phyloP scores from a whole-genome alignment of 2,329 filamentous ascomycete genomes.

The Penicillium hesseltinei region DNA sequence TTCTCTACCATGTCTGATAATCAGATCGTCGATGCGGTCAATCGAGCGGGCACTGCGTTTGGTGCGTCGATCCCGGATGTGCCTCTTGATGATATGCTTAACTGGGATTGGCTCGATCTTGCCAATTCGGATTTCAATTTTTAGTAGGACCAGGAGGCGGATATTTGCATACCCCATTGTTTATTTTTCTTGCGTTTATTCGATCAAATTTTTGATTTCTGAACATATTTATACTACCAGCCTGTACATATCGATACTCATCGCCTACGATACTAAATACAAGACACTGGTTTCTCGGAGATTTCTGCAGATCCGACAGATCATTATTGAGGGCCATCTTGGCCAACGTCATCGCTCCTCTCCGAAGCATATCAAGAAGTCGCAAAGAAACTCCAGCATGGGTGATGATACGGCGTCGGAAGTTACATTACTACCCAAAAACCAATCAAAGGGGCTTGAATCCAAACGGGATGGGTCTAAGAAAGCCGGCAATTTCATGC shows the following conservation, averaged over 20 bases:
- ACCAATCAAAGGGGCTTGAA: too few relatives aligned
- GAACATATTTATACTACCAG: neutral
- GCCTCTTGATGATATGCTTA: constrained; percentile 59
- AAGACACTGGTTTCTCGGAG: too few relatives aligned
- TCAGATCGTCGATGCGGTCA: constrained; percentile 65
- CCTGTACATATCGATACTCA: neutral
- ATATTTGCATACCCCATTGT: neutral
- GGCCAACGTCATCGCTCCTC: neutral
- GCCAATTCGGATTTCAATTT: constrained; percentile 31
- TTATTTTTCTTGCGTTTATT: neutral
- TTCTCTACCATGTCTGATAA: constrained; percentile 70
- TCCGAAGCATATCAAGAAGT: neutral
- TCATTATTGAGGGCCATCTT: neutral
- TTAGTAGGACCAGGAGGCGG: constrained; percentile 11
- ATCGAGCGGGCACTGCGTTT: constrained; percentile 60
- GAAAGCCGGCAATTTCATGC: neutral
- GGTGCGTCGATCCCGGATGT: constrained; percentile 56
- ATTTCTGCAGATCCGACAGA: neutral
- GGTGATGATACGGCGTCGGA: too few relatives aligned
- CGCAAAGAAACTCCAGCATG: too few relatives aligned
- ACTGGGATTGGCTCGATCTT: constrained; percentile 57
- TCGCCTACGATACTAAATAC: neutral
- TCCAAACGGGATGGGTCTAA: neutral
- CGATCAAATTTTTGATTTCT: neutral
- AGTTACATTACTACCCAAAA: too few relatives aligned